Evolutionary conservation across 371 early-diverging fungal genomes (phyloP), one percentile per base, ranked within the genome.

Genomic region (Lichtheimia corymbifera): DNA sequence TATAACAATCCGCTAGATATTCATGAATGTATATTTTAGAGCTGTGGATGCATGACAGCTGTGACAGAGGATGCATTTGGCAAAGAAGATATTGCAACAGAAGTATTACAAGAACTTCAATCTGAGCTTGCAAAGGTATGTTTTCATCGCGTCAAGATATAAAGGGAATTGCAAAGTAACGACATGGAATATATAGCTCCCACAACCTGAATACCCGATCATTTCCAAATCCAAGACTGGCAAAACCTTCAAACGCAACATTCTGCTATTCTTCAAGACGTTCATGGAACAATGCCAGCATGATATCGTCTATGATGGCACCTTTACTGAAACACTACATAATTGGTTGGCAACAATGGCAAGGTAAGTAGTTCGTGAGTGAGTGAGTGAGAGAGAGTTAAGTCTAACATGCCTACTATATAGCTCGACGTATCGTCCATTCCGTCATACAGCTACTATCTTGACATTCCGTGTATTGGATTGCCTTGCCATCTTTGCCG

Each of bases 381-480:
- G 35, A 35, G 6, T 1, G 2, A 35, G 22, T 1, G 22, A 22
- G 42, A 3, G 11, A 0, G 15, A 24, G 6, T 3, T n/a, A 44
- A 5, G 18, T 59, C 22, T 7, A 17, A 25, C 17, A 45, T 44
- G 27, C 7, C 27, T 9, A 74, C 5, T 60, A 65, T 35, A 61
- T 66, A 85, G 88, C 50, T 91, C 93, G 1, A 59, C 84, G 0
- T 93, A 91, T 70, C 86, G 96, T 17, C 93, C 96, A 12, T 93
- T 97, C 72, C 86, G 97, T 12, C 96, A 97, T 65, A 93, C 93
- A 1, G 86, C 96, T 4, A 91, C 96, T 0, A 66, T 86, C 3
- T 73, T 88, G 3, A 83, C 89, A 11, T 83, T 94, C 24, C 74
- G 77, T 13, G 58, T 92, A 12, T 69, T 83, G 57, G 49, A 56